phyloP scores from a whole-genome alignment of 176 grass and related monocot genomes.

The Cocos nucifera region DNA sequence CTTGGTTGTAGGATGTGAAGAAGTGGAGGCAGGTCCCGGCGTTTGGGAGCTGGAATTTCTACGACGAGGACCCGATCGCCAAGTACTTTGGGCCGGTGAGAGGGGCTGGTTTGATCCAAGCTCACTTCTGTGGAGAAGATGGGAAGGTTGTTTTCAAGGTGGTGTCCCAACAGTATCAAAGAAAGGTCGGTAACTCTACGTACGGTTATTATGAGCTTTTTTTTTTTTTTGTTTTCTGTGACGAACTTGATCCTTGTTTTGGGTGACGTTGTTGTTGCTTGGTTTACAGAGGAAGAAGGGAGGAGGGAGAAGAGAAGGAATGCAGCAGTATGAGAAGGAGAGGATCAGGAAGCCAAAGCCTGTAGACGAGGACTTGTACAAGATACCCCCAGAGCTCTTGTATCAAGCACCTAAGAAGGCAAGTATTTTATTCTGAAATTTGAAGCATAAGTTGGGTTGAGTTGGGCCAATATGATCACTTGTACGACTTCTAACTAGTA shows the following conservation, averaged over 20 bases:
- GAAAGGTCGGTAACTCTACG: neutral
- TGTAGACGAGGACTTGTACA: conserved; percentile 83
- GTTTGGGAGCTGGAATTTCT: conserved; percentile 2
- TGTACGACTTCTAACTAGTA: no score
- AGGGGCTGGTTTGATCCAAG: neutral
- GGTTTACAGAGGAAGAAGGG: conserved; percentile 14
- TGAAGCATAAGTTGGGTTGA: neutral
- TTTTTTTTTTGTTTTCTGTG: no score
- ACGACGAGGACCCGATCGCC: neutral
- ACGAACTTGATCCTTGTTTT: no score
- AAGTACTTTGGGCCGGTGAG: neutral
- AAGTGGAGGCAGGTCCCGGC: neutral
- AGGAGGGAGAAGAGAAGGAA: conserved; percentile 20
- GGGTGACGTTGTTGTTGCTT: no score
- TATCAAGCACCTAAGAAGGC: conserved; percentile 65
- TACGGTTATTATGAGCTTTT: no score
- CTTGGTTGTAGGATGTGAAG: neutral
- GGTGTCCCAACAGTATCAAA: neutral
- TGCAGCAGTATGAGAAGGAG: conserved; percentile 30
- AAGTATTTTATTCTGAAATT: conserved; percentile 13
- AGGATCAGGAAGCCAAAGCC: conserved; percentile 38
- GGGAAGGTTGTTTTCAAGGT: neutral
- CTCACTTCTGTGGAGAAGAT: conserved; percentile 2
- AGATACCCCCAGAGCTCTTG: conserved; percentile 63
- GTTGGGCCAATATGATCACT: neutral